These are phyloP conservation scores for Massarina eburnea DNA, from an alignment of 2,329 filamentous ascomycete genomes.

Conservation along the genomic window DNA sequence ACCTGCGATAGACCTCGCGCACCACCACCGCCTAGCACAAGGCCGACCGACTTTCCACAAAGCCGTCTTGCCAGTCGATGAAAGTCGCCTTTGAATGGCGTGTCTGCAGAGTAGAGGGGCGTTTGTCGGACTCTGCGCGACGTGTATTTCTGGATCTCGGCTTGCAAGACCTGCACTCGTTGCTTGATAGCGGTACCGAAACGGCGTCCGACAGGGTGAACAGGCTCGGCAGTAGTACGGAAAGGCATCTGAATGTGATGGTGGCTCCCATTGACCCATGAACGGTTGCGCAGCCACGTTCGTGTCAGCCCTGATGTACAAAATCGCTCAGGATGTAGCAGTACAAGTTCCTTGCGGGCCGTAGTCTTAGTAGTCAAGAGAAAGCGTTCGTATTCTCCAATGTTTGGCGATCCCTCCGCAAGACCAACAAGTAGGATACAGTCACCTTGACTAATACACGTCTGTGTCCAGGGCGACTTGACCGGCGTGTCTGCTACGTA, in stretches of 20 bases:
- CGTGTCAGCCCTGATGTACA: conserved; percentile 82
- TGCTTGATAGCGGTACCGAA: conserved; percentile 88
- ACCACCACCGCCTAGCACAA: conserved; percentile 92
- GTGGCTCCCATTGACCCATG: conserved; percentile 98
- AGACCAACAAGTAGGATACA: conserved; percentile 91
- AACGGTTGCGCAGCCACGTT: conserved; percentile 81
- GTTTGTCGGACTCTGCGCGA: conserved; percentile 87
- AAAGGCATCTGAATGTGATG: conserved; percentile 97
- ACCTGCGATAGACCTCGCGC: conserved; percentile 90
- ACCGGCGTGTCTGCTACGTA: conserved; percentile 97
- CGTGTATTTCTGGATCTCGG: conserved; percentile 97
- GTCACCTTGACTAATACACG: conserved; percentile 94
- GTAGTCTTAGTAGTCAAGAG: conserved; percentile 97
- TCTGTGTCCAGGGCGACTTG: conserved; percentile 97
- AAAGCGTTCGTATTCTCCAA: conserved; percentile 96
- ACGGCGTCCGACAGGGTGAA: conserved; percentile 72
- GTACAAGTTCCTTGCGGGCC: conserved; percentile 85
- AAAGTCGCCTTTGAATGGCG: conserved; percentile 94
- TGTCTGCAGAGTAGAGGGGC: conserved; percentile 86
- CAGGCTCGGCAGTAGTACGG: conserved; percentile 72
- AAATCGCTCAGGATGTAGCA: conserved; percentile 87
- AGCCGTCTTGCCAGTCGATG: conserved; percentile 86
- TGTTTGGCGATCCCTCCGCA: conserved; percentile 83
- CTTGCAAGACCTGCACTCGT: conserved; percentile 89
- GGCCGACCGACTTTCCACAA: conserved; percentile 90